A percentile compares a stretch with the other conserved stretches of the same genome.
phyloP scores from a whole-genome alignment of 768 basidiomycete species.

The Lentinus brumalis region DNA sequence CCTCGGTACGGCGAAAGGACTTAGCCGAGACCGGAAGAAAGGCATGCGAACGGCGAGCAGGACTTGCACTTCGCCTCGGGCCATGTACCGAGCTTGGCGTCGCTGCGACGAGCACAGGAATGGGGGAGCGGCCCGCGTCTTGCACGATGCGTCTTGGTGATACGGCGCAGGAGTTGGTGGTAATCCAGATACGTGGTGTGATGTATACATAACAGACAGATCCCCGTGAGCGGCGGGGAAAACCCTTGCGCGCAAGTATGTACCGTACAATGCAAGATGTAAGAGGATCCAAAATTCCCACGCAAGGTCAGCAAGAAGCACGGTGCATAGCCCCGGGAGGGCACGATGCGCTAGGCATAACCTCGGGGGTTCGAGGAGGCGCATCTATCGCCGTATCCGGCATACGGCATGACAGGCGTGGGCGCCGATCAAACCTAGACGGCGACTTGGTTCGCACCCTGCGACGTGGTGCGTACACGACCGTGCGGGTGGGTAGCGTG shows the following conservation, averaged over 20 bases:
- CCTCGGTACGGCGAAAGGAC: too few species aligned
- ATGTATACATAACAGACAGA: background rate
- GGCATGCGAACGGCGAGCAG: too few species aligned
- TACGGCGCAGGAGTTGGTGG: too few species aligned
- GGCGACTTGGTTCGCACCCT: background rate
- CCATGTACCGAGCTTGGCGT: too few species aligned
- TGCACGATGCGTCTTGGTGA: too few species aligned
- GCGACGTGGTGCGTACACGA: background rate
- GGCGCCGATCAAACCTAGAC: conserved; percentile 1
- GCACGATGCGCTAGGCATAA: background rate
- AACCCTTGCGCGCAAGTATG: background rate
- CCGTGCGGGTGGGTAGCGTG: conserved; percentile 10
- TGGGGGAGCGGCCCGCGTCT: too few species aligned
- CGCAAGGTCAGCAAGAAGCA: background rate
- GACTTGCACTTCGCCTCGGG: too few species aligned
- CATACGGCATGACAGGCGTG: background rate
- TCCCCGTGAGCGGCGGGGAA: background rate
- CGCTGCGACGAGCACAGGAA: too few species aligned
- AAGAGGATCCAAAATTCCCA: background rate
- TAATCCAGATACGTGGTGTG: too few species aligned
- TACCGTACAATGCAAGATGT: background rate
- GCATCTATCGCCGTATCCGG: background rate
- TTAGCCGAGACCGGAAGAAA: too few species aligned
- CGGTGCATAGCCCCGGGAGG: background rate
- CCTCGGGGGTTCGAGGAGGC: background rate